Evolutionary conservation across 139 green algal genomes (phyloP), one percentile per base, ranked within the genome.

Genomic region (Coelastrella sp.): DNA sequence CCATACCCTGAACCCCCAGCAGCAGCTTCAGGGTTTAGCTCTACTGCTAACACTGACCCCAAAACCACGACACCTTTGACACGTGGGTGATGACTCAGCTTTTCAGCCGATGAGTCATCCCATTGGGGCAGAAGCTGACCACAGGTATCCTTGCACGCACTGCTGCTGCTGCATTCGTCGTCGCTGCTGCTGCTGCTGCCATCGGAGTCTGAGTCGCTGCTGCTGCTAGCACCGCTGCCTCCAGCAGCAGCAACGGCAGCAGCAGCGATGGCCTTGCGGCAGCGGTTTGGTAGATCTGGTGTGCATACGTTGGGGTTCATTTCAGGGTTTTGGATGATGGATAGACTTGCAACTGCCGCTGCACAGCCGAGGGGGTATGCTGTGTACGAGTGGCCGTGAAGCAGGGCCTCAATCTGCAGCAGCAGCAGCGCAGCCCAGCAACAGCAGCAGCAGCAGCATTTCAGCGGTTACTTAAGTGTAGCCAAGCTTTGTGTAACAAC

Each of bases 311-410:
- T 98, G 57, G 95, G 95, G 92, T 99, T 99, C 47, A 88, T 85
- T 0, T 54, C 60, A 3, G 95, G 93, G 89, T 95, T 92, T 10
- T 85, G 86, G 73, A 97, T 96, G 19, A 96, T 87, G n/a, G 93
- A 59, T 16, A 99, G 88, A 3, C 97, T 93, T 11, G 95, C 93
- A 5, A 96, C 57, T n/a, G 96, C 95, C 3, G 96, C 95, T 0
- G 95, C 94, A 88, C 97, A 99, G 61, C 97, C 98, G 1, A 97
- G 92, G 64, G 98, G 95, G 92, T 99, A 97, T 4, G 96, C 98
- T 0, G 97, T 98, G 96, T 99, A 99, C 7, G 97, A 99, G 94
- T 99, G 98, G n/a, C 98, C 98, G 91, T 99, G 98, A 74, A 99
- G 93, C 82, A 99, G 93, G 2, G 98, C 97, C n/a, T 98, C 73